A percentile compares a stretch with the other conserved stretches of the same genome.
These are phyloP conservation scores for Cydonia oblonga DNA, from an alignment of 331 rosid genomes.

Conservation along the genomic window DNA sequence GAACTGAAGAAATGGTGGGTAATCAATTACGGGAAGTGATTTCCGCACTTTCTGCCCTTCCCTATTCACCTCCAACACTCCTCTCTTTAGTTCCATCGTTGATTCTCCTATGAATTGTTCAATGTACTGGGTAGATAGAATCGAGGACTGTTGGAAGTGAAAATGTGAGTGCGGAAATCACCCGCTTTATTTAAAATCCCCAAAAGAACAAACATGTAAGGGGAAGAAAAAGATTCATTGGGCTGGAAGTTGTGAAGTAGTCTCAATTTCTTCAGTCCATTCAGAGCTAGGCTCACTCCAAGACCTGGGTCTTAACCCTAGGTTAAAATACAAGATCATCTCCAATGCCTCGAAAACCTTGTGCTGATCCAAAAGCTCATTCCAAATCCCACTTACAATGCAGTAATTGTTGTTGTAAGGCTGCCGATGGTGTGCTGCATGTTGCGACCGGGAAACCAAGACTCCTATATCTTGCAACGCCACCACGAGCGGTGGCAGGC, in stretches of 20 bases:
- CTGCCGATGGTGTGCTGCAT: constrained; percentile 53
- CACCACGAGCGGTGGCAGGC: constrained; percentile 46
- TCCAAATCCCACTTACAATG: constrained; percentile 92
- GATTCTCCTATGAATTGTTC: not conserved
- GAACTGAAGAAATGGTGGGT: not conserved
- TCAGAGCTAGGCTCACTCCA: constrained; percentile 75
- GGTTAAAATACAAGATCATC: constrained; percentile 56
- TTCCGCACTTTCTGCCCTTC: not conserved
- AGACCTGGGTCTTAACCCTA: constrained; percentile 64
- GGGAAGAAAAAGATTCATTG: not conserved
- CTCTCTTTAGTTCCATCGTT: too few relatives aligned
- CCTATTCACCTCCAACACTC: not conserved
- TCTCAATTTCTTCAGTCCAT: constrained; percentile 59
- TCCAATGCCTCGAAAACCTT: constrained; percentile 66
- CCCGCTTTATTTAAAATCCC: not conserved
- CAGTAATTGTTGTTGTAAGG: constrained; percentile 77
- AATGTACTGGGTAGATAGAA: not conserved
- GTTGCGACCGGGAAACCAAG: constrained; percentile 64
- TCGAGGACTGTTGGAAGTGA: not conserved
- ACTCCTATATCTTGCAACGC: constrained; percentile 55
- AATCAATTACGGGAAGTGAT: not conserved
- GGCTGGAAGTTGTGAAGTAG: constrained; percentile 20
- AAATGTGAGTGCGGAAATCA: not conserved
- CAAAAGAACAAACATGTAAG: not conserved
- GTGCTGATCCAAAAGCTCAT: constrained; percentile 46